These are phyloP conservation scores for Yueomyces sinensis DNA, from an alignment of 805 yeast genomes.

Conservation along the genomic window DNA sequence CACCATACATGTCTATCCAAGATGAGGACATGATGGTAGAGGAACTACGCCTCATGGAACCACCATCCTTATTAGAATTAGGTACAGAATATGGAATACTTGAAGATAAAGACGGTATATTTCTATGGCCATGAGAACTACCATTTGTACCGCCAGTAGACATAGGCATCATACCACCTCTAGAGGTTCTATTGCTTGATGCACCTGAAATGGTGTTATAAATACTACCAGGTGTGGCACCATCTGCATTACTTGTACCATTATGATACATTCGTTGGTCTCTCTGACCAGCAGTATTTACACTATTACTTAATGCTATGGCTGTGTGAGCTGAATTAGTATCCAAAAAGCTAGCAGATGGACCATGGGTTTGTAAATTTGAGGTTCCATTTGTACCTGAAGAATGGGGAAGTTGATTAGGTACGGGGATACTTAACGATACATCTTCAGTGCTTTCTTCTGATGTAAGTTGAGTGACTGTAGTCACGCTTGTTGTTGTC, in stretches of 20 bases:
- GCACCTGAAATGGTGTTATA: too few relatives aligned
- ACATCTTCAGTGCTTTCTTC: too few relatives aligned
- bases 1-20: constrained; percentile 24
- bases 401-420: too few relatives aligned
- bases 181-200: too few relatives aligned
- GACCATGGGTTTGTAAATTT: neutral
- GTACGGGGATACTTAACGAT: too few relatives aligned
- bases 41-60: constrained; percentile 12
- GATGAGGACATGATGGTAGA: constrained; percentile 23
- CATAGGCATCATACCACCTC: neutral
- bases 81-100: constrained; percentile 64
- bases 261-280: neutral
- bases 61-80: constrained; percentile 35
- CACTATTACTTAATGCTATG: constrained; percentile 12
- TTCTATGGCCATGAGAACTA: constrained; percentile 7
- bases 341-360: constrained; percentile 16
- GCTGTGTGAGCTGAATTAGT: constrained; percentile 27
- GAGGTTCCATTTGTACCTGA: neutral
- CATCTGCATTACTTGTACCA: too few relatives aligned
- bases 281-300: constrained; percentile 8
- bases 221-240: too few relatives aligned
- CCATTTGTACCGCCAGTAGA: neutral
- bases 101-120: constrained; percentile 36
- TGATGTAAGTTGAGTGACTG: too few relatives aligned
- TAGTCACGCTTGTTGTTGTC: too few relatives aligned